Percentiles rank a stretch among this genome's conserved stretches.
phyloP scores from a whole-genome alignment of 306 rosid genomes.

The Clitoria ternatea region DNA sequence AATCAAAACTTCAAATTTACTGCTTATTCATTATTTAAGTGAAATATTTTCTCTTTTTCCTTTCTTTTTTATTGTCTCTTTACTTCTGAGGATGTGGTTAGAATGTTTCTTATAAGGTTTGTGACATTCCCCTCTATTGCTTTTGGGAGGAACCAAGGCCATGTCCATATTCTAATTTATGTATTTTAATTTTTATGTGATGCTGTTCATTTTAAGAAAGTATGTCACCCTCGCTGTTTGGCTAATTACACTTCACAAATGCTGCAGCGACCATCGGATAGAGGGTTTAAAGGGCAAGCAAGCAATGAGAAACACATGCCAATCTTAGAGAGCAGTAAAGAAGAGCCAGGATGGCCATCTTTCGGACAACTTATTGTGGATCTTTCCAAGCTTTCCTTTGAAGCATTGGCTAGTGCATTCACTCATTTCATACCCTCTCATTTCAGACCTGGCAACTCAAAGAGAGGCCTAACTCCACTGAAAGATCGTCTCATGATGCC shows the following conservation, averaged over 20 bases:
- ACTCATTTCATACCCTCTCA: slow-evolving; percentile 54
- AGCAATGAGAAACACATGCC: slow-evolving; percentile 42
- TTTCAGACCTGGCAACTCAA: slow-evolving; percentile 36
- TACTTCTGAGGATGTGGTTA: background rate
- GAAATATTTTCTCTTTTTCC: background rate
- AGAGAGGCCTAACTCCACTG: slow-evolving; percentile 59
- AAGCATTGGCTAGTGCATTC: slow-evolving; percentile 42
- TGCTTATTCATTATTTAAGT: background rate
- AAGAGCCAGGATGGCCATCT: slow-evolving; percentile 94
- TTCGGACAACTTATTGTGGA: slow-evolving; percentile 68
- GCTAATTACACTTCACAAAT: slow-evolving; percentile 27
- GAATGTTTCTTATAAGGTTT: too few relatives aligned
- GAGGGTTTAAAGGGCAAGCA: slow-evolving; percentile 48
- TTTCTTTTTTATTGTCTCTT: background rate
- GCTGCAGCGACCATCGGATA: slow-evolving; percentile 36
- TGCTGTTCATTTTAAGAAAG: background rate
- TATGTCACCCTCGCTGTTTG: background rate
- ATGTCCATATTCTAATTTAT: too few relatives aligned
- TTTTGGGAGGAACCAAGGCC: too few relatives aligned
- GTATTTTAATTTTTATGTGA: background rate
- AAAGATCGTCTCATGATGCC: slow-evolving; percentile 83
- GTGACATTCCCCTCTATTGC: too few relatives aligned
- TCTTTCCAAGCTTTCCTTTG: slow-evolving; percentile 67
- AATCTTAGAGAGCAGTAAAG: slow-evolving; percentile 51
- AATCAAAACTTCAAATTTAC: slow-evolving; percentile 1